Conservation (phyloP, 805 yeast genomes). For the Yarrowia bubula region DNA sequence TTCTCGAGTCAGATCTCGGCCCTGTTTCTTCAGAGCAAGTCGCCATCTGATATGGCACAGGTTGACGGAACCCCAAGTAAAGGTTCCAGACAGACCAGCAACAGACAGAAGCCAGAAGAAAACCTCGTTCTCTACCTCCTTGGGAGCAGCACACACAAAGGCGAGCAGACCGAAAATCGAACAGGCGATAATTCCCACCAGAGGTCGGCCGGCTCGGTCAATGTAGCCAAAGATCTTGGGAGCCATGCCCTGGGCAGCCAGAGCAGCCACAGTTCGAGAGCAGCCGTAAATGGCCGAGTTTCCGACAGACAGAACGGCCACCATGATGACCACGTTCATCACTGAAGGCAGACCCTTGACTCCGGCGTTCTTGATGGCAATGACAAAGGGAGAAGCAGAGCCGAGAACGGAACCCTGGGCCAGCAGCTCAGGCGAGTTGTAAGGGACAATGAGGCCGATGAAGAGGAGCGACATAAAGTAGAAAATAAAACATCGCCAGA, state of each 20-base stretch:
- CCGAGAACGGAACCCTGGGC: conserved; percentile 51
- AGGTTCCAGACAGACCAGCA: conserved; percentile 59
- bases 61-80: conserved; percentile 64
- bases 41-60: conserved; percentile 62
- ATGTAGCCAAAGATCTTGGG: conserved; percentile 60
- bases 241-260: conserved; percentile 60
- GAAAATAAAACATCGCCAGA: conserved; percentile 70
- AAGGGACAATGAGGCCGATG: conserved; percentile 67
- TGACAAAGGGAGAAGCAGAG: conserved; percentile 67
- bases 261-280: conserved; percentile 62
- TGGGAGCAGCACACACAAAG: conserved; percentile 56
- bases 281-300: conserved; percentile 65
- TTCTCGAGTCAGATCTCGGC: conserved; percentile 60
- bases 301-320: conserved; percentile 65
- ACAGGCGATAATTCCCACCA: conserved; percentile 54
- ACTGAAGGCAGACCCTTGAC: conserved; percentile 63
- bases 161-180: conserved; percentile 51
- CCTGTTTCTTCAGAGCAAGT: conserved; percentile 58
- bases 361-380: conserved; percentile 63
- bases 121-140: conserved; percentile 52
- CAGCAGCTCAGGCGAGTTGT: conserved; percentile 48
- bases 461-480: conserved; percentile 57
- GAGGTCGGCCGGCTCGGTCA: conserved; percentile 71
- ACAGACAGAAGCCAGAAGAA: conserved; percentile 65
- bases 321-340: conserved; percentile 64